A percentile compares a stretch with the other conserved stretches of the same genome.
Evolutionary conservation across 2,329 filamentous ascomycete species (phyloP).

Genomic region (Albifimbria verrucaria): DNA sequence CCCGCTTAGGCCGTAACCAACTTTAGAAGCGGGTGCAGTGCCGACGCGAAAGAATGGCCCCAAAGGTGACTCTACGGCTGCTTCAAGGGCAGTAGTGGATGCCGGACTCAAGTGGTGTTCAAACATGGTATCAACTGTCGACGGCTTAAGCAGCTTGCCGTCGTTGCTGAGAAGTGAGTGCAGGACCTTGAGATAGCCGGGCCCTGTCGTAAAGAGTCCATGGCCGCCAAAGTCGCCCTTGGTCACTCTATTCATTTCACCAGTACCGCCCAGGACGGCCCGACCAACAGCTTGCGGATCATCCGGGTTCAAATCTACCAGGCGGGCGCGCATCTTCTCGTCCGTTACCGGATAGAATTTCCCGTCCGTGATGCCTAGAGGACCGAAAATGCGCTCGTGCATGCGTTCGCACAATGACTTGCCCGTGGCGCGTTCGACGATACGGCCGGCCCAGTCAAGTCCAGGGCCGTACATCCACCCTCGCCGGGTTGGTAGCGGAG

Average conservation of each 20-base stretch:
- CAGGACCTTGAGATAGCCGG: conserved; percentile 42
- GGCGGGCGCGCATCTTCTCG: conserved; percentile 28
- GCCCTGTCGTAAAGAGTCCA: conserved; percentile 33
- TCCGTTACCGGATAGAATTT: conserved; percentile 35
- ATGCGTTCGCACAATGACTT: conserved; percentile 39
- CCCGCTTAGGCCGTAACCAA: conserved; percentile 39
- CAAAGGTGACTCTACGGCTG: conserved; percentile 23
- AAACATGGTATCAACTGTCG: conserved; percentile 43
- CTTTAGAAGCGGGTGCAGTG: conserved; percentile 23
- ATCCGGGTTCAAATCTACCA: conserved; percentile 34
- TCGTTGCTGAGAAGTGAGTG: conserved; percentile 46
- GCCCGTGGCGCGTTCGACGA: conserved; percentile 46
- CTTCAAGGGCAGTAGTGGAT: conserved; percentile 20
- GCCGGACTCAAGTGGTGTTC: conserved; percentile 38
- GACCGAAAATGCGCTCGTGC: conserved; percentile 39
- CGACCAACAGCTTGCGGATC: conserved; percentile 31
- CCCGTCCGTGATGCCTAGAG: conserved; percentile 37
- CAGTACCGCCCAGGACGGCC: conserved; percentile 30
- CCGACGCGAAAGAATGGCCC: conserved; percentile 35
- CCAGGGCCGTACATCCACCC: conserved; percentile 48
- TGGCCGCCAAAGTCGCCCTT: conserved; percentile 42
- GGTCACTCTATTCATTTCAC: conserved; percentile 26
- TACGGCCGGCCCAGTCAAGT: conserved; percentile 50
- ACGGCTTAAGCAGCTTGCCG: conserved; percentile 39
- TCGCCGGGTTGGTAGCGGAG: conserved; percentile 48